Conservation (phyloP, 176 grass and related monocot genomes). For the Miscanthus lutarioriparius region DNA sequence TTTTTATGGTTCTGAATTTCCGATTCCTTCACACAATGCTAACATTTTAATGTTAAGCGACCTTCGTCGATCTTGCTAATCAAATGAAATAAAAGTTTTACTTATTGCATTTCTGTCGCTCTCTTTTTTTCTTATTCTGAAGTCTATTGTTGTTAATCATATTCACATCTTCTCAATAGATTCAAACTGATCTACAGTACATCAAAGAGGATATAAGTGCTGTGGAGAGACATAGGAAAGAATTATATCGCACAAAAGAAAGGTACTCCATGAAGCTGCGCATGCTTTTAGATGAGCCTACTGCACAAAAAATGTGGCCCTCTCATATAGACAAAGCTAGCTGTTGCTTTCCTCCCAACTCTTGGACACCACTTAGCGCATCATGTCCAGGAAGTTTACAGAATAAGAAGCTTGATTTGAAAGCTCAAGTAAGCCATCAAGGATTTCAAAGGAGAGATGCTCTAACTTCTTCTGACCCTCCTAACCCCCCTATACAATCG, state of each 20-base stretch:
- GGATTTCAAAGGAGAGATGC: conserved; percentile 84
- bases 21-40: neutral
- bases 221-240: conserved; percentile 82
- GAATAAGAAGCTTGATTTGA: conserved; percentile 68
- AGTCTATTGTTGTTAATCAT: conserved; percentile 24
- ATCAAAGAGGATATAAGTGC: conserved; percentile 97
- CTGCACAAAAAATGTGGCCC: conserved; percentile 63
- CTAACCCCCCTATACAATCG: conserved; percentile 71
- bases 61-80: neutral
- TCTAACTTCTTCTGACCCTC: conserved; percentile 52
- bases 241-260: conserved; percentile 86
- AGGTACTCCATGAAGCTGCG: conserved; percentile 93
- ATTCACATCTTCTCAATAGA: conserved; percentile 43
- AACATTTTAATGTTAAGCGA: neutral
- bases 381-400: conserved; percentile 68
- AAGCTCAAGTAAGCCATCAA: conserved; percentile 73
- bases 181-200: conserved; percentile 96
- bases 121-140: neutral
- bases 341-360: conserved; percentile 49
- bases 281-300: conserved; percentile 87
- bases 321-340: conserved; percentile 69
- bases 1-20: conserved; percentile 24
- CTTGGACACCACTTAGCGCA: conserved; percentile 53
- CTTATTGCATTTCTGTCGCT: neutral
- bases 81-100: neutral